Conservation (phyloP, 192 early-diverging fungal genomes). For the Mortierella alpina region DNA sequence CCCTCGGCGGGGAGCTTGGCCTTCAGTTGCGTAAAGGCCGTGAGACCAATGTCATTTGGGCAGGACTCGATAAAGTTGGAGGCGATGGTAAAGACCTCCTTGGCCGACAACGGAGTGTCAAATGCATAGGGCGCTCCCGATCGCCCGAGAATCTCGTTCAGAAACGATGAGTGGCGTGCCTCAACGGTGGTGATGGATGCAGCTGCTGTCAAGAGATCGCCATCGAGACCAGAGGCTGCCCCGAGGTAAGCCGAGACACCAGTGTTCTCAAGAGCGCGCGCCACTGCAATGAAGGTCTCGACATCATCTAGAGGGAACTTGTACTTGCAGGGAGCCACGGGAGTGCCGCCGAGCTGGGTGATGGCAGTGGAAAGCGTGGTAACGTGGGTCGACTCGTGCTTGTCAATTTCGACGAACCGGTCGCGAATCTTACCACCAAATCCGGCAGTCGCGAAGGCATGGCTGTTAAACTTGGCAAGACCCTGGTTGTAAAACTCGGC, state of each 20-base stretch:
- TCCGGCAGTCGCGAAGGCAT: not conserved
- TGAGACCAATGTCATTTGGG: conserved; percentile 40
- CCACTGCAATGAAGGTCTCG: conserved; percentile 54
- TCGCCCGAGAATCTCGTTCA: conserved; percentile 48
- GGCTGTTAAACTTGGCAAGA: conserved; percentile 11
- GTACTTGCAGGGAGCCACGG: conserved; percentile 21
- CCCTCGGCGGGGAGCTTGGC: not conserved
- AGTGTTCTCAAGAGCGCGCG: conserved; percentile 59
- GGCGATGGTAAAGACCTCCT: conserved; percentile 59
- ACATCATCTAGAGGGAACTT: conserved; percentile 50
- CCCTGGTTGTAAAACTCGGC: conserved; percentile 28
- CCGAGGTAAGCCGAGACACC: conserved; percentile 67
- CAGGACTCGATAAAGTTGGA: conserved; percentile 59
- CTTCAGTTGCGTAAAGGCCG: conserved; percentile 16
- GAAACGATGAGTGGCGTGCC: conserved; percentile 62
- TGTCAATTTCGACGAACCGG: conserved; percentile 13
- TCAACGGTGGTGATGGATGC: conserved; percentile 66
- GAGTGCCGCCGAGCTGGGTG: conserved; percentile 2
- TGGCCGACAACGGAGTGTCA: conserved; percentile 59
- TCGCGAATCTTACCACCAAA: not conserved
- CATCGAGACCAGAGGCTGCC: conserved; percentile 51
- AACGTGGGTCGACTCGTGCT: conserved; percentile 32
- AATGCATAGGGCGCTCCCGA: conserved; percentile 52
- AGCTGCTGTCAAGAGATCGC: conserved; percentile 54
- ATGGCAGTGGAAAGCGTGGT: conserved; percentile 2